Conservation (phyloP, 2,329 filamentous ascomycete species). For the Stachybotrys echinatus region DNA sequence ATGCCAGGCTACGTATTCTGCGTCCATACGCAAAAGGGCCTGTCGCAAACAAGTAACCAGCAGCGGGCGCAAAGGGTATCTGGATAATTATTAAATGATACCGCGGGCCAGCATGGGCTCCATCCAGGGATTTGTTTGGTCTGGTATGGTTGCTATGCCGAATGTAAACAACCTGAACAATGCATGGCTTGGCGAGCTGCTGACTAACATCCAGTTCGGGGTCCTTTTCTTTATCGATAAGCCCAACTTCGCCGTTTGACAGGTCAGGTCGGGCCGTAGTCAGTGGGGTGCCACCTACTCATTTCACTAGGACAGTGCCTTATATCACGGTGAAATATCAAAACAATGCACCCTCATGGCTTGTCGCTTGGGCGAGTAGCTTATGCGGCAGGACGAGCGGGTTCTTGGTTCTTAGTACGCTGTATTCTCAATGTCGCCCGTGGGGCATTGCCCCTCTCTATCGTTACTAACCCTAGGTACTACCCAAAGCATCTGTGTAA, state of each 20-base stretch:
- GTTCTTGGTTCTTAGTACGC: too few relatives aligned
- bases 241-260: constrained; percentile 13
- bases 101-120: not conserved
- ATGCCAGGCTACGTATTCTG: too few relatives aligned
- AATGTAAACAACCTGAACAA: constrained; percentile 32
- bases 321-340: not conserved
- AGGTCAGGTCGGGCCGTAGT: too few relatives aligned
- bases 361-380: too few relatives aligned
- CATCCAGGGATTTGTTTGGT: not conserved
- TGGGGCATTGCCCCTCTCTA: not conserved
- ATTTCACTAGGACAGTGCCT: too few relatives aligned
- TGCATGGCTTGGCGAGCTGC: not conserved
- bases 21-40: too few relatives aligned
- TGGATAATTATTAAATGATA: constrained; percentile 5
- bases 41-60: not conserved
- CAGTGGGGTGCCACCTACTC: too few relatives aligned
- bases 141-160: constrained; percentile 28
- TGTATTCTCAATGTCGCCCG: too few relatives aligned
- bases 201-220: constrained; percentile 3
- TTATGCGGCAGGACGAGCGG: too few relatives aligned
- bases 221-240: constrained; percentile 10
- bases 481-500: not conserved
- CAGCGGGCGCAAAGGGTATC: not conserved
- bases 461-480: not conserved
- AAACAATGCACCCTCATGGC: not conserved